Evolutionary conservation across 257 asterid species (phyloP).

Genomic region (Primulina huaijiensis): DNA sequence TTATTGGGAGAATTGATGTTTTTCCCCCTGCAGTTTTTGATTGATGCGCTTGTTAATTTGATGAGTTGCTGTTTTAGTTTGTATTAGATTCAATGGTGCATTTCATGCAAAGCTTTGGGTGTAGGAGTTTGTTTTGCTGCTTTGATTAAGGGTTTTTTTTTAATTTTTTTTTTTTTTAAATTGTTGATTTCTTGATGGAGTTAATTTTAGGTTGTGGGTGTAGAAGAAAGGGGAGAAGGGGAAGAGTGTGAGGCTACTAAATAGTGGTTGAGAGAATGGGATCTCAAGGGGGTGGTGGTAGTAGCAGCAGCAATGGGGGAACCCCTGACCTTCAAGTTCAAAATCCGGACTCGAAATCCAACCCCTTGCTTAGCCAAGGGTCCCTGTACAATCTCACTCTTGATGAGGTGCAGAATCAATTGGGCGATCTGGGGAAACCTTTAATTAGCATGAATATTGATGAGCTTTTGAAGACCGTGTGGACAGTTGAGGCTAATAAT

Average conservation of each 20-base stretch:
- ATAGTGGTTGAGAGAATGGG: constrained; percentile 59
- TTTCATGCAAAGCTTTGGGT: constrained; percentile 30
- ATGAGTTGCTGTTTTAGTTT: constrained; percentile 18
- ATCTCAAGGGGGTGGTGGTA: constrained; percentile 64
- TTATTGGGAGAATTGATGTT: constrained; percentile 17
- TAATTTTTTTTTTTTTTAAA: not conserved
- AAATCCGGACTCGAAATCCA: constrained; percentile 37
- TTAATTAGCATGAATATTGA: constrained; percentile 85
- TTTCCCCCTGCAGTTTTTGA: constrained; percentile 27
- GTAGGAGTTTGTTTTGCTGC: constrained; percentile 27
- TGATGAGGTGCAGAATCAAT: constrained; percentile 84
- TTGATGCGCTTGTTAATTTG: constrained; percentile 26
- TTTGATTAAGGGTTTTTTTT: constrained; percentile 14
- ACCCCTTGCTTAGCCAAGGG: constrained; percentile 60
- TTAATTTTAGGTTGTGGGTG: constrained; percentile 24
- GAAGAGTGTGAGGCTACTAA: constrained; percentile 13
- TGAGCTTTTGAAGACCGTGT: constrained; percentile 82
- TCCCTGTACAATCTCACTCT: constrained; percentile 83
- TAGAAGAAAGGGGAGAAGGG: constrained; percentile 15
- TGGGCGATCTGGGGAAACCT: constrained; percentile 79
- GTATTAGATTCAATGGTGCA: constrained; percentile 30
- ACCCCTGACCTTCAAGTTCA: constrained; percentile 34
- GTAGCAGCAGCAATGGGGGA: constrained; percentile 33
- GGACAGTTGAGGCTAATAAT: constrained; percentile 54
- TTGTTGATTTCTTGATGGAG: constrained; percentile 22